Evolutionary conservation across 495 filamentous ascomycete genomes (phyloP).

Genomic region (Daldinia grandis): DNA sequence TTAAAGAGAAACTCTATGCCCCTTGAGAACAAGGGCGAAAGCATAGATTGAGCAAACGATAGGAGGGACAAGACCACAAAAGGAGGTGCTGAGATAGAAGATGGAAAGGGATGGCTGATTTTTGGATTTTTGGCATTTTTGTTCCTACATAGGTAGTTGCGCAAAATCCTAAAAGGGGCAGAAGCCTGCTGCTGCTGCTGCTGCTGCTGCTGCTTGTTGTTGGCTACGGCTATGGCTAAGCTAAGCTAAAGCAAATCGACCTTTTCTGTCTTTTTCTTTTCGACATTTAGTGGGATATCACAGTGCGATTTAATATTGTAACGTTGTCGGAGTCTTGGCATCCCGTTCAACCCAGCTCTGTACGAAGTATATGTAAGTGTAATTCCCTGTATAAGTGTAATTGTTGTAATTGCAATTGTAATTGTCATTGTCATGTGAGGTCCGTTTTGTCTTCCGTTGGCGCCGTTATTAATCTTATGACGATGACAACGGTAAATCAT

Average conservation of each 20-base stretch:
- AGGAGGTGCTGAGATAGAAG: constrained; percentile 7
- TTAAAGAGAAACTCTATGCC: constrained; percentile 22
- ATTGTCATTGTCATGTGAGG: constrained; percentile 36
- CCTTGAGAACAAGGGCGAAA: constrained; percentile 7
- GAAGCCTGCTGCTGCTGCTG: neutral
- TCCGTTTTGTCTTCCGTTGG: constrained; percentile 18
- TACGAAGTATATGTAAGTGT: constrained; percentile 9
- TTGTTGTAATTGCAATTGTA: constrained; percentile 2
- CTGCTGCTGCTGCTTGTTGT: neutral
- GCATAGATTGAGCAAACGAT: constrained; percentile 12
- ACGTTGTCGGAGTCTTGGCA: constrained; percentile 30
- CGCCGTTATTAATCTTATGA: neutral
- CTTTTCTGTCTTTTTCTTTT: constrained; percentile 23
- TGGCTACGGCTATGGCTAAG: constrained; percentile 9
- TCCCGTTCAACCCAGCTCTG: constrained; percentile 10
- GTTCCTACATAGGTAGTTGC: constrained; percentile 2
- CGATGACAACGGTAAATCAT: constrained; percentile 8
- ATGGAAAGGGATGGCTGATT: constrained; percentile 25
- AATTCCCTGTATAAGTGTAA: neutral
- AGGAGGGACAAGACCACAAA: constrained; percentile 11
- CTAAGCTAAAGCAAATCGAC: constrained; percentile 9
- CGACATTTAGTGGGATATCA: constrained; percentile 17
- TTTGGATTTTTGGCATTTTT: neutral
- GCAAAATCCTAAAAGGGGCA: constrained; percentile 25
- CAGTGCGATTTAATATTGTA: constrained; percentile 22